Base-by-base conservation (phyloP, 768 basidiomycete genomes). In the Hirschioporus abietinus region DNA sequence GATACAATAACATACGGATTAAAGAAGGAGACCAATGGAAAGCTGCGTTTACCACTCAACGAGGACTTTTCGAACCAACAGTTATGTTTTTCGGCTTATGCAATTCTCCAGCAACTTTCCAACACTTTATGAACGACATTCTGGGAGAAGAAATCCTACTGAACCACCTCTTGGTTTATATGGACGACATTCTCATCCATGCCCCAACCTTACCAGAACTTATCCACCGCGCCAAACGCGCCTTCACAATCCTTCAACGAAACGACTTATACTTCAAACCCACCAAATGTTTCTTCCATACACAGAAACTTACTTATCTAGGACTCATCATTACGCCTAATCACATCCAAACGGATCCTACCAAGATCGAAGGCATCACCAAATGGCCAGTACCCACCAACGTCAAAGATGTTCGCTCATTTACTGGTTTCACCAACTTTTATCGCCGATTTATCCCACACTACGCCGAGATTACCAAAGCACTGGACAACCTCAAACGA, bases 1-100 rank as follows among this genome's bases (percentile, higher is more conserved):
- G 69, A 75, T 80, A 76, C 66, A 75, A 79, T 64, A 76, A 75
- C 24, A 60, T 79, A 7, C 68, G 73, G 2, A 78, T 84, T 62
- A 75, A 74, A 15, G 73, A 78, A 58, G 81, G 81, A 3, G 76
- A 83, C 66, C 72, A 82, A 70, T 77, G 73, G 74, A 84, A 81
- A 68, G 80, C 76, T 1, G 78, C 75, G 18, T 79, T 86, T 68
- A 61, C 70, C 1, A 80, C 77, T 0, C 68, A 74, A 18, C 68
- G 68, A 6, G 81, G 82, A 0, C 68, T 76, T 0, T 83, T 76
- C 63, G 77, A 84, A 74, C 79, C 68, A 42, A 67, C 68, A 24
- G 80, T 79, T 34, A 82, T 79, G 79, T 81, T 74, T 63, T 81
- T 73, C 60, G 77, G 78, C 0, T 63, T 75, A 20, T 76, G 69